Conservation (phyloP, 2,329 filamentous ascomycete genomes). For the Botrytis byssoidea region DNA sequence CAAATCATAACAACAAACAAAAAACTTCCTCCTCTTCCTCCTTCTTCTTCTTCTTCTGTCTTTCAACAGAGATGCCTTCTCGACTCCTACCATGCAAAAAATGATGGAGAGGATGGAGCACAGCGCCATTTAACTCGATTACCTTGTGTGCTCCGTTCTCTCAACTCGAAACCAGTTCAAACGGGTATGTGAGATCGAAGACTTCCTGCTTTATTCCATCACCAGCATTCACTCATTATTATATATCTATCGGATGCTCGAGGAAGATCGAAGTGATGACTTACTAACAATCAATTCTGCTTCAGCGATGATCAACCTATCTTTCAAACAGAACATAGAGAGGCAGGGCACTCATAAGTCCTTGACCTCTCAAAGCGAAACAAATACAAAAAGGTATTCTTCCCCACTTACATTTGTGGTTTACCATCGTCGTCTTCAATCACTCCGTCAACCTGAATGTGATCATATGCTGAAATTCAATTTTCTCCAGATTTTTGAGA, state of each 20-base stretch:
- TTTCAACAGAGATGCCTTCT: not conserved
- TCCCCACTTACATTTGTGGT: too few relatives aligned
- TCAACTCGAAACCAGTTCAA: not conserved
- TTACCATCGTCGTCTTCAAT: not conserved
- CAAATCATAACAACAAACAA: not conserved
- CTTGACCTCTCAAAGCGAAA: constrained; percentile 1
- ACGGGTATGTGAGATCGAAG: not conserved
- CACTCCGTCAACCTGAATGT: not conserved
- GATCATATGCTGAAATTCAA: not conserved
- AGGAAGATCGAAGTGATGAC: not conserved
- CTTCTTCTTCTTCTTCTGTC: too few relatives aligned
- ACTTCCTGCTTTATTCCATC: not conserved
- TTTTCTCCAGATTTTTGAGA: not conserved
- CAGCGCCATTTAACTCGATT: not conserved
- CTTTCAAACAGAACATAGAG: not conserved
- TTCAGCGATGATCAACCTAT: not conserved
- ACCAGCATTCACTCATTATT: not conserved
- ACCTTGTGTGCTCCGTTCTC: not conserved
- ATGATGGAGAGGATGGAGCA: not conserved
- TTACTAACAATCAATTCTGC: not conserved
- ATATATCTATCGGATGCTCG: too few relatives aligned
- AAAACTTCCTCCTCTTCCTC: not conserved
- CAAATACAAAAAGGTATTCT: not conserved
- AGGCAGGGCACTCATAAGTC: not conserved
- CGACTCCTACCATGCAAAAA: not conserved